Evolutionary conservation across 345 rosid species (phyloP).

Genomic region (Murraya paniculata): DNA sequence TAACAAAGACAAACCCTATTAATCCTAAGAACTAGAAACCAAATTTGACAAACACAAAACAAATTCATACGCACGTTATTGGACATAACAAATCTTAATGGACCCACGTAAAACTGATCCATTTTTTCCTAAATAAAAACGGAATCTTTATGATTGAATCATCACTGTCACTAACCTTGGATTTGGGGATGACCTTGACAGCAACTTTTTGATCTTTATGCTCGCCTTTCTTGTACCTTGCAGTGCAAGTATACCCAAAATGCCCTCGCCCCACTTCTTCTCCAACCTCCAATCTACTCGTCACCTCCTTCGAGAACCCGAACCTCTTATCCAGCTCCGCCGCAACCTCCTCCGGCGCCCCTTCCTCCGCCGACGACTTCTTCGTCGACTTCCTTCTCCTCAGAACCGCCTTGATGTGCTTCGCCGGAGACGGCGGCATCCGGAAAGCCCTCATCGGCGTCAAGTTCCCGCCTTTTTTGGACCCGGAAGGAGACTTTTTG

Average conservation of each 20-base stretch:
- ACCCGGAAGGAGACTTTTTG: conserved; percentile 45
- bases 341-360: conserved; percentile 39
- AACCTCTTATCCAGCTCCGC: conserved; percentile 83
- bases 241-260: conserved; percentile 95
- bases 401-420: conserved; percentile 75
- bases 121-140: not conserved
- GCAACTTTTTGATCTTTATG: conserved; percentile 84
- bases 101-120: not conserved
- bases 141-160: not conserved
- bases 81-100: not conserved
- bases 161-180: conserved; percentile 52
- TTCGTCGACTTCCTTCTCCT: conserved; percentile 51
- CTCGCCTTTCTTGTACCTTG: conserved; percentile 87
- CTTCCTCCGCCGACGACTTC: conserved; percentile 31
- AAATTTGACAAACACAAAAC: not conserved
- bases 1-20: not conserved
- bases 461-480: conserved; percentile 33
- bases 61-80: not conserved
- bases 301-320: conserved; percentile 79
- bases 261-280: conserved; percentile 97
- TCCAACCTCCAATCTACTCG: conserved; percentile 61
- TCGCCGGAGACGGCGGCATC: conserved; percentile 90
- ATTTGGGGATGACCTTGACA: conserved; percentile 88
- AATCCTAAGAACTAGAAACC: too few species aligned
- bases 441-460: conserved; percentile 73